These are phyloP conservation scores for Naganishia randhawae DNA, from an alignment of 768 basidiomycete genomes.

Conservation along the genomic window DNA sequence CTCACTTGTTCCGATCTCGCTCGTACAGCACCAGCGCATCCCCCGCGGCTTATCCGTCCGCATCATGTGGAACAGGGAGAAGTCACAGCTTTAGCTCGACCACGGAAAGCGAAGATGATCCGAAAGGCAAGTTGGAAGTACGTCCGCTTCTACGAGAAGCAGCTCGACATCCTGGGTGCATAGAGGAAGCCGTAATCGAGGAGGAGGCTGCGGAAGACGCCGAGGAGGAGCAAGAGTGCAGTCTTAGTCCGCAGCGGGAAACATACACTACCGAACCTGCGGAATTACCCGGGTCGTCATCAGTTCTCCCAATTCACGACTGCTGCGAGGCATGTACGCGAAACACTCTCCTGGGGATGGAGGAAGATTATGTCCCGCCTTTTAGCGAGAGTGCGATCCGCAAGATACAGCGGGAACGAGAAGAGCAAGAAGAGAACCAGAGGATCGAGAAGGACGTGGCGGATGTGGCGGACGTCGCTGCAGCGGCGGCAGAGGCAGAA, in stretches of 20 bases:
- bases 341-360: slow-evolving; percentile 6
- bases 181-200: slow-evolving; percentile 11
- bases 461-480: slow-evolving; percentile 5
- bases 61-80: background rate
- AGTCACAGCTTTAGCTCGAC: background rate
- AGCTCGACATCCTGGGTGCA: slow-evolving; percentile 2
- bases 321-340: slow-evolving; percentile 16
- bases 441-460: background rate
- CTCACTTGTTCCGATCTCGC: background rate
- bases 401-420: slow-evolving; percentile 8
- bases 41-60: background rate
- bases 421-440: background rate
- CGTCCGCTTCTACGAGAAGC: background rate
- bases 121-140: background rate
- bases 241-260: background rate
- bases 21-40: slow-evolving; percentile 7
- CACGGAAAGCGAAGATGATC: background rate
- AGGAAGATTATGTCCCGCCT: slow-evolving; percentile 9
- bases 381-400: slow-evolving; percentile 19
- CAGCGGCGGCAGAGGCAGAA: background rate
- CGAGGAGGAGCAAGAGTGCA: no score
- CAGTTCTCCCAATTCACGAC: slow-evolving; percentile 12
- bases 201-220: background rate
- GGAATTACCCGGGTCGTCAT: background rate
- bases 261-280: background rate